Evolutionary conservation across 306 rosid species (phyloP), one percentile per base, ranked within the genome.

Genomic region (Purshia tridentata): DNA sequence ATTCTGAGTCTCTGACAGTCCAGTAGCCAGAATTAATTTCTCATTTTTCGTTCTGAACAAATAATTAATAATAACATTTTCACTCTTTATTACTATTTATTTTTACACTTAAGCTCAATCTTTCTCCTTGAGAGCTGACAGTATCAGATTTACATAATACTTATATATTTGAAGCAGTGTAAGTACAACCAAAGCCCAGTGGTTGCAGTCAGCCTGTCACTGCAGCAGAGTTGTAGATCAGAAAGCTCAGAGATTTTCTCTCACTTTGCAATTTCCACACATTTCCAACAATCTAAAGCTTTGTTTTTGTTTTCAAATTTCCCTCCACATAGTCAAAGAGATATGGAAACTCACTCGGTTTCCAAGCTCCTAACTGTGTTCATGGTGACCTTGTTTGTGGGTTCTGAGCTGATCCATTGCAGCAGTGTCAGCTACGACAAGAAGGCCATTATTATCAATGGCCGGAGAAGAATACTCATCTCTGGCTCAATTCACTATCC

Each of bases 401-500:
- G 81, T 70, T 73, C 77, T 70, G 81, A 84, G 80, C 72, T 90
- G 61, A 80, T 80, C 40, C 82, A 86, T 0, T 81, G 92, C 75
- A 81, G 76, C 61, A 73, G 78, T 37, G 96, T 94, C 9, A 85
- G 88, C 7, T 94, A 94, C 54, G 99, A 94, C 39, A 90, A 69
- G 69, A 94, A 90, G 78, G 77, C 97, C 76, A 89, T 94, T 73
- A 65, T 91, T 84, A 91, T 94, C 85, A 83, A 91, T 81, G 97
- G 97, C 83, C 87, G 70, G 58, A 80, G 99, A 78, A 92, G 84
- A 85, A 69, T 94, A 55, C 95, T 94, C 73, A 78, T 94, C 53
- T 94, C 99, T 8, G 99, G 99, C 9, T 94, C 99, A 75, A 94
- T 94, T 81, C 98, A 91, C 84, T 94, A 94, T 80, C 97, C 98